Evolutionary conservation across 768 basidiomycete genomes (phyloP).

Genomic region (Chalciporus sphaerocephalus): DNA sequence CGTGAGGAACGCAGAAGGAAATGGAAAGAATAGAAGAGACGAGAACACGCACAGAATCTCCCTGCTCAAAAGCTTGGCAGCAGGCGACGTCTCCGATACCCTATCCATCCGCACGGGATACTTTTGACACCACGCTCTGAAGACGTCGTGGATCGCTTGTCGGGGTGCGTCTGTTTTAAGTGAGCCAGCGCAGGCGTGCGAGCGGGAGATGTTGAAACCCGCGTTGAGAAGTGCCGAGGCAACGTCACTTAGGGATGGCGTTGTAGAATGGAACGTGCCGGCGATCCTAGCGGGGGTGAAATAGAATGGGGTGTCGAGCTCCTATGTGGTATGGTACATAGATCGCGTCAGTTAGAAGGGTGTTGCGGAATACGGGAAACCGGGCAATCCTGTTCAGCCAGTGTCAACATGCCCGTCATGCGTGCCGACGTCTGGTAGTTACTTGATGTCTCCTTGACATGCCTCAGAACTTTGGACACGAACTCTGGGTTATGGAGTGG

Average conservation of each 20-base stretch:
- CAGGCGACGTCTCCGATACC: conserved; percentile 69
- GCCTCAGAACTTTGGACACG: conserved; percentile 65
- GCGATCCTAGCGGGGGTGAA: conserved; percentile 81
- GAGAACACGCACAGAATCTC: conserved; percentile 62
- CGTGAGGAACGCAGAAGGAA: too few relatives aligned
- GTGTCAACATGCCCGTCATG: conserved; percentile 94
- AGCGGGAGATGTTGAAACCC: conserved; percentile 80
- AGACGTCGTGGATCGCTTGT: conserved; percentile 71
- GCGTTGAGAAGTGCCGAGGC: conserved; percentile 86
- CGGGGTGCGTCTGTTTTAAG: conserved; percentile 84
- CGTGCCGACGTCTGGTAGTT: conserved; percentile 75
- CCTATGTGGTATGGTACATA: conserved; percentile 47
- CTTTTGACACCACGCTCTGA: conserved; percentile 76
- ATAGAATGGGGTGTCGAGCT: conserved; percentile 75
- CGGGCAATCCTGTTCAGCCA: conserved; percentile 76
- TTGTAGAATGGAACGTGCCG: conserved; percentile 75
- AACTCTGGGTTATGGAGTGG: conserved; percentile 78
- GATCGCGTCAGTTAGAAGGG: neutral
- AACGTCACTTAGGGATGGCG: conserved; percentile 69
- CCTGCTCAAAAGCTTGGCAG: conserved; percentile 61
- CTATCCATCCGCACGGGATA: conserved; percentile 85
- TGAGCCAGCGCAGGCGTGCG: conserved; percentile 85
- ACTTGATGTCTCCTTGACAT: conserved; percentile 57
- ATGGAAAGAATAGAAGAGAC: neutral
- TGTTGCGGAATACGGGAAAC: neutral